Base-by-base conservation (phyloP, 352 stramenopile species). In the Globisporangium parvum region DNA sequence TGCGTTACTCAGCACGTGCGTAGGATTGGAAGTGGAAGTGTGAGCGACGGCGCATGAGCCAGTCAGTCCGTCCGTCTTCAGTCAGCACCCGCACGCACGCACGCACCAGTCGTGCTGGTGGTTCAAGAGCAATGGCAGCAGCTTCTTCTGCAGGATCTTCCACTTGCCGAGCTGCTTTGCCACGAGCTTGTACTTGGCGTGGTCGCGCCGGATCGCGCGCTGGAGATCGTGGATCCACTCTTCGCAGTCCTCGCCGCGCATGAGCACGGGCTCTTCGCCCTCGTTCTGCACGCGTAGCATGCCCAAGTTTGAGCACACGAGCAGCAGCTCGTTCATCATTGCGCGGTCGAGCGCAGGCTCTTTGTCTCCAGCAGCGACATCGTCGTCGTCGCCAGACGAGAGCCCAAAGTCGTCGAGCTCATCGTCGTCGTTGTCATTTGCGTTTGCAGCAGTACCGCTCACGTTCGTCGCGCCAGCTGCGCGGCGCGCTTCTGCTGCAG, bases 71-170 rank as follows among this genome's bases (percentile, higher is more conserved):
- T n/a, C n/a, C n/a, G n/a, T n/a, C n/a, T n/a, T n/a, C n/a, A n/a
- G n/a, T n/a, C n/a, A n/a, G n/a, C n/a, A n/a, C n/a, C n/a, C n/a
- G n/a, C n/a, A n/a, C n/a, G n/a, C n/a, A n/a, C n/a, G n/a, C n/a
- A n/a, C n/a, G n/a, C n/a, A n/a, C n/a, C 77, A 90, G 69, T 95
- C 85, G 61, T 91, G 75, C 57, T 96, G 86, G 60, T 96, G 83
- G 57, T 93, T 89, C 24, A 94, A 64, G 8, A 96, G 63, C 55
- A 96, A 58, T 41, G 82, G 86, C 48, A 96, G 62, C 15, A 96
- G 75, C 59, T 94, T 94, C 55, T 92, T 92, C 67, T 96, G 80
- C 54, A 96, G 53, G 47, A 96, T 79, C 55, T 90, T 87, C 85
- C 84, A 96, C 55, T 83, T 83, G 55, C 85, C 86, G 53, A 96